A percentile compares a stretch with the other conserved stretches of the same genome.
These are phyloP conservation scores for Alternaria dauci DNA, from an alignment of 2,329 filamentous ascomycete species.

Conservation along the genomic window DNA sequence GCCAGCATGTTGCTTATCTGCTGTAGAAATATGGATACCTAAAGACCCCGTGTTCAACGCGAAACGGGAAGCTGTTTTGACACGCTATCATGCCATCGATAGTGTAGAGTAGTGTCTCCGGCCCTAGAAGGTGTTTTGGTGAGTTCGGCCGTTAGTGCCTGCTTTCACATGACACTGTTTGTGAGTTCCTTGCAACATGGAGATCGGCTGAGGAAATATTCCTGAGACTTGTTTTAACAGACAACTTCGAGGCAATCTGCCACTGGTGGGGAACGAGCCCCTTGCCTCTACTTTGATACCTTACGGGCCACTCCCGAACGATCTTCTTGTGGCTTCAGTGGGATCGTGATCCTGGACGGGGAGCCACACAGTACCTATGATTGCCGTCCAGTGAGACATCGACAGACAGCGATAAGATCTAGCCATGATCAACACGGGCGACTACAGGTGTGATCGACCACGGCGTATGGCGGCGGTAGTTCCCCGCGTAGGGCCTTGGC, in stretches of 20 bases:
- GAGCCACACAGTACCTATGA: neutral
- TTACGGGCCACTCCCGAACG: neutral
- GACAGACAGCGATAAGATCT: neutral
- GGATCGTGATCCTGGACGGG: neutral
- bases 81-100: neutral
- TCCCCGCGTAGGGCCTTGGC: neutral
- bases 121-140: neutral
- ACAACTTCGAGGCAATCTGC: neutral
- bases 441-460: neutral
- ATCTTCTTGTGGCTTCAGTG: neutral
- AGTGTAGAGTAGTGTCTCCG: neutral
- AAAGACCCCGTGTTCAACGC: neutral
- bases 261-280: neutral
- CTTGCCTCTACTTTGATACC: neutral
- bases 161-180: neutral
- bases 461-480: neutral
- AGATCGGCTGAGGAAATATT: neutral
- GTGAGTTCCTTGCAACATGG: neutral
- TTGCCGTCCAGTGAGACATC: neutral
- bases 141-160: neutral
- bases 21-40: neutral
- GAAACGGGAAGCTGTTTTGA: neutral
- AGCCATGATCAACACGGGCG: neutral
- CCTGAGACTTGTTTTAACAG: neutral
- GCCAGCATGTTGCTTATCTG: neutral